Base-by-base conservation (phyloP, 148 eudicot genomes). In the Spergularia marina region DNA sequence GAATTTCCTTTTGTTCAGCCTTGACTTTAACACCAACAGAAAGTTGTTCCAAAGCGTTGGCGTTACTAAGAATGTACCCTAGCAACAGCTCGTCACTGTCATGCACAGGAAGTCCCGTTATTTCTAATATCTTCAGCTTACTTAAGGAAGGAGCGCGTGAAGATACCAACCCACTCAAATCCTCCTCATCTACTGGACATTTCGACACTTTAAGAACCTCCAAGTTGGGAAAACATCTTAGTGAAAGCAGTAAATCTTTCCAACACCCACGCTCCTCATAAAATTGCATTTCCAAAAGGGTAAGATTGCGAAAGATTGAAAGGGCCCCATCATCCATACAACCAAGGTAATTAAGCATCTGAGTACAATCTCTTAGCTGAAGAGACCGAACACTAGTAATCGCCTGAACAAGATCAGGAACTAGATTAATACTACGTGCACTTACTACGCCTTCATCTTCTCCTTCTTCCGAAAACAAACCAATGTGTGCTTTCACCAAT, bases 11-110 rank as follows among this genome's bases (percentile, higher is more conserved):
- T n/a, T 12, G 6, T 14, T 65, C 21, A 3, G 40, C 12, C 10
- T 1, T 65, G 23, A 39, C 44, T 40, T 23, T n/a, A 41, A 65
- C 69, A 40, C 10, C 4, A 17, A 65, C 1, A 12, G 12, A 41
- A 17, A 74, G 70, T 17, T n/a, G 15, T 21, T 74, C 60, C n/a
- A 74, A 64, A 51, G 34, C 60, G 6, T 23, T 15, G n/a, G 60
- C 17, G 4, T 16, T 30, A 14, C 71, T 65, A 7, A 65, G 20
- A 53, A 74, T 17, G 39, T 12, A 65, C 0, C 40, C n/a, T 14
- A 65, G 7, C 70, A 74, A 34, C 51, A 51, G 12, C 3, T 53
- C 20, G n/a, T 53, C 70, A 53, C 39, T 12, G 3, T 18, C 18
- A 4, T n/a, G 30, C 9, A 17, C 34, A 5, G 5, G 25, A 65